Conservation (phyloP, 2,329 filamentous ascomycete genomes). For the Cladosporium sphaerospermum region DNA sequence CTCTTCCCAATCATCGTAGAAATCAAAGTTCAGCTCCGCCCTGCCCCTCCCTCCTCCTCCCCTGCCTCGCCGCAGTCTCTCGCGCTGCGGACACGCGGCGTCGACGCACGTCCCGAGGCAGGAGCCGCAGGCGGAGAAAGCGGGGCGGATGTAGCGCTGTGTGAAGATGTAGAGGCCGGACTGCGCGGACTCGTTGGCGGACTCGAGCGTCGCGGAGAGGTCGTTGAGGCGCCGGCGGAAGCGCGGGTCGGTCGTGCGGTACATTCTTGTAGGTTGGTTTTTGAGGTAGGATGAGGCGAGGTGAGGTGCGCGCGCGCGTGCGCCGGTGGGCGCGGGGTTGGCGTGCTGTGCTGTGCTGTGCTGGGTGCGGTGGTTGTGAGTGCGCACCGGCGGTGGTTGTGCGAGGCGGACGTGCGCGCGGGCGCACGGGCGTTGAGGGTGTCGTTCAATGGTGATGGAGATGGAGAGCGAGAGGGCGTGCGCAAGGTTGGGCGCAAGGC, state of each 20-base stretch:
- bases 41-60: constrained; percentile 55
- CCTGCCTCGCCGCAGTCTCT: constrained; percentile 57
- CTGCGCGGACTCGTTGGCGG: constrained; percentile 85
- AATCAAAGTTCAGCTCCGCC: constrained; percentile 86
- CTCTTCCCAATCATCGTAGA: constrained; percentile 94
- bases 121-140: constrained; percentile 60
- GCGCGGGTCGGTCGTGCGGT: constrained; percentile 67
- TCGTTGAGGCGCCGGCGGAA: constrained; percentile 92
- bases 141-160: constrained; percentile 77
- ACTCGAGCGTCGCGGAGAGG: constrained; percentile 82
- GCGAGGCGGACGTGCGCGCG: neutral
- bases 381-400: no score
- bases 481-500: no score
- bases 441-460: no score
- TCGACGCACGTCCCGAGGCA: constrained; percentile 66
- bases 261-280: constrained; percentile 37
- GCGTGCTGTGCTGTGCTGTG: neutral
- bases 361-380: no score
- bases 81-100: constrained; percentile 34
- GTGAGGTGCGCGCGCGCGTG: neutral
- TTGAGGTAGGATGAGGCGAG: neutral
- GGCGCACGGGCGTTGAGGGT: constrained; percentile 1
- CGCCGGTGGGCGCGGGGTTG: neutral
- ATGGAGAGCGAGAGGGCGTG: no score
- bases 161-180: constrained; percentile 84